phyloP scores from a whole-genome alignment of 345 rosid species.

The Camelina sativa region DNA sequence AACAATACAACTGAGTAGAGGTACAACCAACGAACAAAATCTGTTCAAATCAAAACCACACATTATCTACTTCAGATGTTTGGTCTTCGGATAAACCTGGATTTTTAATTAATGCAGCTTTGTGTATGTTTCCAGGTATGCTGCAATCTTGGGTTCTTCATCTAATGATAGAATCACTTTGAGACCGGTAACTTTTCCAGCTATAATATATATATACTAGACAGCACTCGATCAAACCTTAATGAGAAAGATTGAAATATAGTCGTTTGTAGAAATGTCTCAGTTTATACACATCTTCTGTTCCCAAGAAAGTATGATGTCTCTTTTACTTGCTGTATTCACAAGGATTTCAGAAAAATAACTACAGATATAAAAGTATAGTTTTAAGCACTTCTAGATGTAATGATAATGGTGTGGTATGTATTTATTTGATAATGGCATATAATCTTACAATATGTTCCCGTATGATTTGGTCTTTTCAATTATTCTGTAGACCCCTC shows the following conservation, averaged over 20 bases:
- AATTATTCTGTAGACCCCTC: slow-evolving; percentile 60
- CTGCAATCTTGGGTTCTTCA: slow-evolving; percentile 82
- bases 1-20: too few species aligned
- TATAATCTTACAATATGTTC: slow-evolving; percentile 8
- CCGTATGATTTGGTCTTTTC: slow-evolving; percentile 20
- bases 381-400: background rate
- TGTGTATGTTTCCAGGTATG: slow-evolving; percentile 58
- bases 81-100: slow-evolving; percentile 5
- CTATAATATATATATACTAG: slow-evolving; percentile 6
- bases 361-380: background rate
- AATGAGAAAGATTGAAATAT: slow-evolving; percentile 7
- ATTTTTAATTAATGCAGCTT: slow-evolving; percentile 28
- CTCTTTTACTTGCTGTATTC: slow-evolving; percentile 7
- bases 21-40: too few species aligned
- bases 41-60: slow-evolving; percentile 6
- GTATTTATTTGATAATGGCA: background rate
- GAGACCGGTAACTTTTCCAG: slow-evolving; percentile 60
- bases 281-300: slow-evolving; percentile 17
- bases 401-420: slow-evolving; percentile 1
- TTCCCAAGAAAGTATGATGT: background rate
- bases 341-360: background rate
- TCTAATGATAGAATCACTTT: slow-evolving; percentile 54
- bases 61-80: slow-evolving; percentile 24
- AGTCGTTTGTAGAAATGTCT: slow-evolving; percentile 19
- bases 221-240: background rate